Evolutionary conservation across 1,284 basidiomycete species (phyloP), one percentile per base, ranked within the genome.

Genomic region (Ceratobasidium sp.): DNA sequence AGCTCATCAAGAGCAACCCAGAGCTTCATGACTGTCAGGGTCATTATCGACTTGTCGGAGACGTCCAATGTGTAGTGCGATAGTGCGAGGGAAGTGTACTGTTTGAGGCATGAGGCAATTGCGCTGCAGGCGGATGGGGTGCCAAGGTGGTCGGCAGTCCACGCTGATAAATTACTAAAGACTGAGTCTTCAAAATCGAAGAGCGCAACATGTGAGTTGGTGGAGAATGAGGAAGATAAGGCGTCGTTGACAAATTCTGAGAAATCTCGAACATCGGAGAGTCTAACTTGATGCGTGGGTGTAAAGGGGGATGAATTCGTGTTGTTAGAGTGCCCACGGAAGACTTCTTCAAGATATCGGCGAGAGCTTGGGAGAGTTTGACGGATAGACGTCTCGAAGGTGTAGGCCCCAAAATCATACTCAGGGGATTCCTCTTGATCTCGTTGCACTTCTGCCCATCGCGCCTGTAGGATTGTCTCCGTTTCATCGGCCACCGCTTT

Each of bases 311-410:
- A 23, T 43, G 23, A 13, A 13, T 38, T 14, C 13, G 11, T n/a
- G 28, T 0, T 23, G 44, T 7, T 41, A 1, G 41, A 30, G 21
- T 43, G 67, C 2, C 43, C 41, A 26, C n/a, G 26, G 5, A 70
- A 32, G 35, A 70, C 43, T 26, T 38, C 16, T 21, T 49, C 32
- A n/a, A 84, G 64, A 52, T 83, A 82, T 0, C 49, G 21, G 0
- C 76, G 71, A 41, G 80, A 80, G 0, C 76, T 54, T 1, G 46
- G 21, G 5, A 86, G 77, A 0, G 80, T 78, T 0, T 85, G 74
- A 2, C 59, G 54, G 1, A 76, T 79, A 43, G 84, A 44, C 55
- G 82, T 57, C 73, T 81, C 81, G 0, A 82, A 38, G 11, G n/a
- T 63, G 30, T 14, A 63, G 43, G 23, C 35, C 11, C 16, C 46